Percentiles rank a stretch among this genome's conserved stretches.
phyloP scores from a whole-genome alignment of 2,329 filamentous ascomycete species.

The Cordyceps farinosa region DNA sequence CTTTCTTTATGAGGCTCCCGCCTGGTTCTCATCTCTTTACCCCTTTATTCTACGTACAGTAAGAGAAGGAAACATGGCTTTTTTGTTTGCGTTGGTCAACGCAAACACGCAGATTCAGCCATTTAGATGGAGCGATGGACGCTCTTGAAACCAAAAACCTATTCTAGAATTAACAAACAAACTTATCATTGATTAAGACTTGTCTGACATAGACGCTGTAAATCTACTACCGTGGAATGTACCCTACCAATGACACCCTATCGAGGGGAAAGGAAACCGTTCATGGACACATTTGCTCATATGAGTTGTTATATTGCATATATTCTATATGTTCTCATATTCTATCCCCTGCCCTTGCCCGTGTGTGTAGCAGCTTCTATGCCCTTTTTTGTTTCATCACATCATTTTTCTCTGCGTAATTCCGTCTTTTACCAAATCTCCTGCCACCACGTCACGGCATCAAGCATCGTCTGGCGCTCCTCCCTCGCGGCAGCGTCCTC shows the following conservation, averaged over 20 bases:
- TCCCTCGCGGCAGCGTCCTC: conserved; percentile 32
- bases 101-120: neutral
- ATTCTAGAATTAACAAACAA: too few species aligned
- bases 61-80: neutral
- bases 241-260: too few species aligned
- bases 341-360: too few species aligned
- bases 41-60: neutral
- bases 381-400: neutral
- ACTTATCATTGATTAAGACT: too few species aligned
- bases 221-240: too few species aligned
- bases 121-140: neutral
- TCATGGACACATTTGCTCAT: too few species aligned
- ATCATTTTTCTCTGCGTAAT: neutral
- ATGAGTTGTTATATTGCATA: too few species aligned
- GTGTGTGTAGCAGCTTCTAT: too few species aligned
- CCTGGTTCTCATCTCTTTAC: neutral
- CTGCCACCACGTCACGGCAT: conserved; percentile 48
- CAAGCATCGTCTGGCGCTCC: conserved; percentile 37
- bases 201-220: too few species aligned
- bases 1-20: neutral
- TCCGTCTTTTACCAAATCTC: conserved; percentile 54
- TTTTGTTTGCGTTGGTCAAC: neutral
- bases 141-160: neutral
- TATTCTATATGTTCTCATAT: too few species aligned
- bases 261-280: too few species aligned